Evolutionary conservation across 495 filamentous ascomycete genomes (phyloP).

Genomic region (Hyaloscypha bicolor): DNA sequence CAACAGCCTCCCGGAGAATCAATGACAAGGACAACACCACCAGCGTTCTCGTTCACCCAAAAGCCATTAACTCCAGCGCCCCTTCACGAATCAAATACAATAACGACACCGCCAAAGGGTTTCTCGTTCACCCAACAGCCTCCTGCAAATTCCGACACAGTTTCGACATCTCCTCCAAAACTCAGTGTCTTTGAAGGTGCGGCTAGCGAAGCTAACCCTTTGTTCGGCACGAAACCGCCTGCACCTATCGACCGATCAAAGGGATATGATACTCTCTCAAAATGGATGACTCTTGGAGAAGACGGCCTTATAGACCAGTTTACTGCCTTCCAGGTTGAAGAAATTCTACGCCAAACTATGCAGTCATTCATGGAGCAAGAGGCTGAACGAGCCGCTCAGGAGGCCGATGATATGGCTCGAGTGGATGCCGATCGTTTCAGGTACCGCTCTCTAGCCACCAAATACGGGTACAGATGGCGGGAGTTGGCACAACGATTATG

Average conservation of each 20-base stretch:
- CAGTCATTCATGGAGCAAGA: conserved; percentile 40
- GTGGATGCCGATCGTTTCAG: conserved; percentile 37
- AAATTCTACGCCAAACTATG: conserved; percentile 38
- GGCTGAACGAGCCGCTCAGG: conserved; percentile 38
- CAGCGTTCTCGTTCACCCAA: too few species aligned
- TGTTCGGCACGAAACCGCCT: neutral
- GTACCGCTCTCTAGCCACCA: conserved; percentile 43
- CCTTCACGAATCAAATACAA: neutral
- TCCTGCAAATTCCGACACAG: neutral
- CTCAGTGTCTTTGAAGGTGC: neutral
- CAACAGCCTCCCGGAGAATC: neutral
- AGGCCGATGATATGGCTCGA: conserved; percentile 42
- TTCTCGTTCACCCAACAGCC: neutral
- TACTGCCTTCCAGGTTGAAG: conserved; percentile 35
- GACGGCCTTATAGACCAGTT: conserved; percentile 35
- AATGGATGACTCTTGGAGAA: conserved; percentile 29
- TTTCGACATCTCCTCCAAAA: neutral
- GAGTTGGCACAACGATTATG: conserved; percentile 35
- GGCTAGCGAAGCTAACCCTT: neutral
- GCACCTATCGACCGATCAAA: conserved; percentile 2
- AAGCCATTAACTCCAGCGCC: neutral
- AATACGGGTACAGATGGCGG: conserved; percentile 53
- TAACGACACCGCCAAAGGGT: too few species aligned
- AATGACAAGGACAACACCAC: neutral
- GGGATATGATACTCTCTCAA: conserved; percentile 11